Evolutionary conservation across 371 early-diverging fungal genomes (phyloP), one percentile per base, ranked within the genome.

Genomic region (Rhizomucor miehei): DNA sequence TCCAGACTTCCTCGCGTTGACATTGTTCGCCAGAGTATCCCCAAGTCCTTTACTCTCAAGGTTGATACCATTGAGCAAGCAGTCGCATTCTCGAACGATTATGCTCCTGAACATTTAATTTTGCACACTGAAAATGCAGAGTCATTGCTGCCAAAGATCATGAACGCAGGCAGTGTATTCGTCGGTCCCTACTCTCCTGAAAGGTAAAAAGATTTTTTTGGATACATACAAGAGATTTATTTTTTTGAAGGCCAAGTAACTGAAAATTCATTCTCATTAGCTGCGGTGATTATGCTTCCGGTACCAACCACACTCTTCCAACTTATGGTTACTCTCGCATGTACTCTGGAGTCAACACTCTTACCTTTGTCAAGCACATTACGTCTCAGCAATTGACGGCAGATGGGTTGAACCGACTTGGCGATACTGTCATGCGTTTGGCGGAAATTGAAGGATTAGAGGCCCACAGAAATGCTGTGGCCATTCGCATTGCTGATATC

Each of bases 271-370:
- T 44, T 5, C 6, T 45, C 37, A 43, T 44, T 53, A 89, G 94
- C 63, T 96, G 97, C 62, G 99, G 99, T 51, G 98, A 98, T 67
- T 97, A 98, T 73, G 99, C 99, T 1, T 94, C 95, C 0, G 99
- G 99, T 51, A 98, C 99, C n/a, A 98, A 97, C 84, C 99, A 98
- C 77, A 97, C 99, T 0, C 78, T 97, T 52, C 99, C 99, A 13
- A 97, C 98, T 0, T 97, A 98, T 67, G 99, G 99, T 20, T 98
- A 92, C 67, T 90, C 98, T 13, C 80, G 90, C 52, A 96, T 97
- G 94, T 96, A 97, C 75, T 92, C 94, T 59, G 99, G 99, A 39
- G 97, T 97, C 38, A 95, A 91, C 75, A 95, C 95, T 3, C 75
- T 81, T 37, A 93, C 95, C 0, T 98, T 95, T 76, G 77, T 93